Conservation (phyloP, 2,329 filamentous ascomycete genomes). For the Pyrenochaeta sp. region DNA sequence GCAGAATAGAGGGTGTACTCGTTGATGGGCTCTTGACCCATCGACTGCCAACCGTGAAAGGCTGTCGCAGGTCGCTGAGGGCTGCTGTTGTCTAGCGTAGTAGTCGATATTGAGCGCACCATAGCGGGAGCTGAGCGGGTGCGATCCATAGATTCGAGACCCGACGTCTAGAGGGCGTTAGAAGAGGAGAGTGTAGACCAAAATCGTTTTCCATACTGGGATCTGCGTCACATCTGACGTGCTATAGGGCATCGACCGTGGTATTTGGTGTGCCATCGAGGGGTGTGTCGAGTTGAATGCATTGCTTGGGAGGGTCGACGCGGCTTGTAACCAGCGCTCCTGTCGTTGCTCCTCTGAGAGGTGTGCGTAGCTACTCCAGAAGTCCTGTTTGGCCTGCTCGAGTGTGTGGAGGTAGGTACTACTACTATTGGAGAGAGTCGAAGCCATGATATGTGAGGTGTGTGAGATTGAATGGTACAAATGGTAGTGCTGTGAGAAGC, state of each 20-base stretch:
- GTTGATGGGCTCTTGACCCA: constrained; percentile 30
- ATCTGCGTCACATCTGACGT: constrained; percentile 32
- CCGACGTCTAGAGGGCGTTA: constrained; percentile 40
- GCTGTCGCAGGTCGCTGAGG: constrained; percentile 35
- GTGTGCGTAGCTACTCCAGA: constrained; percentile 44
- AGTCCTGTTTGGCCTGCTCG: constrained; percentile 46
- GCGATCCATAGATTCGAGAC: constrained; percentile 42
- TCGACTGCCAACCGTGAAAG: constrained; percentile 33
- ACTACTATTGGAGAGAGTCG: constrained; percentile 29
- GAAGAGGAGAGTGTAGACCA: constrained; percentile 36
- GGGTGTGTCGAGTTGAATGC: constrained; percentile 25
- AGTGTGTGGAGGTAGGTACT: constrained; percentile 38
- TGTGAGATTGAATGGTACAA: constrained; percentile 8
- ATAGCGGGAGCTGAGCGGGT: constrained; percentile 47
- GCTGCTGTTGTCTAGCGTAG: constrained; percentile 19
- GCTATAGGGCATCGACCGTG: constrained; percentile 45
- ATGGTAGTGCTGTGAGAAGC: constrained; percentile 19
- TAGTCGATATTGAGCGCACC: constrained; percentile 40
- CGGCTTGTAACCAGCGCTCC: constrained; percentile 44
- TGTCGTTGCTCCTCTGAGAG: constrained; percentile 48
- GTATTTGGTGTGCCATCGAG: constrained; percentile 39
- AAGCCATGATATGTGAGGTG: constrained; percentile 33
- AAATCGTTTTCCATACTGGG: constrained; percentile 44
- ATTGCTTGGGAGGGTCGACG: constrained; percentile 26
- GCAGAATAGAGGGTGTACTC: constrained; percentile 46